Percentiles rank a stretch among this genome's conserved stretches.
Evolutionary conservation across 805 yeast species (phyloP).

Genomic region (Kodamaea neixiangensis): DNA sequence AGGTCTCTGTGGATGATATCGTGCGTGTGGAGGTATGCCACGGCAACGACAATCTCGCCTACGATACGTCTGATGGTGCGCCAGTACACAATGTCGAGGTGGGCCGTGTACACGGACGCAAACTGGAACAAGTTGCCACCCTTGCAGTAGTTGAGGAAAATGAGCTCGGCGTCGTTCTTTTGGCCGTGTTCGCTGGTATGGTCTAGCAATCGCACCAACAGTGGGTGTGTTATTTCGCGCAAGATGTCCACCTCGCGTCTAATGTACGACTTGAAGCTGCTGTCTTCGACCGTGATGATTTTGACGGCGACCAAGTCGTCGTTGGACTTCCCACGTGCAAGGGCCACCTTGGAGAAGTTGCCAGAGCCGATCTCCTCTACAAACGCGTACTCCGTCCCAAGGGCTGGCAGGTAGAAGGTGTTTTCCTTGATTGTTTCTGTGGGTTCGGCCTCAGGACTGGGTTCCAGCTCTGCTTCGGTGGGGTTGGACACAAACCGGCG

Average conservation of each 20-base stretch:
- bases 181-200: constrained; percentile 6
- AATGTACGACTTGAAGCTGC: constrained; percentile 40
- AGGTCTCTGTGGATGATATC: constrained; percentile 86
- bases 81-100: constrained; percentile 35
- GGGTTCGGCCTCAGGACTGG: background rate
- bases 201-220: constrained; percentile 48
- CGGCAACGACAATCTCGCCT: constrained; percentile 69
- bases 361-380: constrained; percentile 61
- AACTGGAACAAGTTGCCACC: constrained; percentile 88
- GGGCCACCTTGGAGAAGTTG: constrained; percentile 64
- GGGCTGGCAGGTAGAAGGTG: constrained; percentile 1
- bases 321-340: constrained; percentile 32
- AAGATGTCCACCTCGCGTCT: constrained; percentile 71
- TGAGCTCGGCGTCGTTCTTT: background rate
- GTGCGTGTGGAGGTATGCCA: constrained; percentile 66
- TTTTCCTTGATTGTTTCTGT: background rate
- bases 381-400: constrained; percentile 12
- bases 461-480: background rate
- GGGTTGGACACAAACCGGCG: constrained; percentile 24
- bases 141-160: constrained; percentile 62
- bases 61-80: constrained; percentile 60
- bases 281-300: constrained; percentile 39
- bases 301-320: constrained; percentile 64
- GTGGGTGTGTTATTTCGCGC: constrained; percentile 59
- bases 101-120: constrained; percentile 19